Evolutionary conservation across 2,329 filamentous ascomycete species (phyloP), one percentile per base, ranked within the genome.

Genomic region (Cryphonectria nitschkei): DNA sequence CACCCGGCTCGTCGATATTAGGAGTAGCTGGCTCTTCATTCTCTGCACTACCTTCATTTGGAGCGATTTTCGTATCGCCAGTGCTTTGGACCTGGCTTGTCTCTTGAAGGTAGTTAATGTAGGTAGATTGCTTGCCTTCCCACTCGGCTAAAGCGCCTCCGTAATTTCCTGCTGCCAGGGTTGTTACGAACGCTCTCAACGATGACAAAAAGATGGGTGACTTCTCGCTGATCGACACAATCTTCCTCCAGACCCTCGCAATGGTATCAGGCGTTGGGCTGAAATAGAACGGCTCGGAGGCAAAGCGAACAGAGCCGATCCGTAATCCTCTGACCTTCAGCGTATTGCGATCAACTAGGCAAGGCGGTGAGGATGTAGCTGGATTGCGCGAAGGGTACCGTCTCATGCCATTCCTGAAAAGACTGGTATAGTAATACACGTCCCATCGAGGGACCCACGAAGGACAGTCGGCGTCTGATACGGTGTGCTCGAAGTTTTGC

Each of bases 381-480:
- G 50, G 22, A 8, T 14, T 3, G 0, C 22, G 50, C 22, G 50
- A 52, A n/a, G 7, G 6, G 22, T 9, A 9, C 22, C 50, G 50
- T 52, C 50, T n/a, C 50, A 52, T 52, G 22, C 29, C 52, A 4
- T 14, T 14, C 3, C 19, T 14, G 2, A 19, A 26, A 5, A 26
- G 52, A 41, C 29, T 52, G 32, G n/a, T 26, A 26, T 37, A 66
- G 14, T 52, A 52, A 9, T 52, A 52, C 11, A 52, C 50, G 29
- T 67, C 65, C 65, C 65, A 67, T 8, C 65, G 52, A 9, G 65
- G 65, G 19, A 58, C 26, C 52, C 65, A 67, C 32, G 65, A 58
- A 41, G 52, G 50, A 34, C 54, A 41, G 14, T 56, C 14, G 39
- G 1, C 4, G 32, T 29, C 14, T 52, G 50, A 52, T 7, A 32